Evolutionary conservation across 2,329 filamentous ascomycete genomes (phyloP), one percentile per base, ranked within the genome.

Genomic region (Colletotrichum sp.): DNA sequence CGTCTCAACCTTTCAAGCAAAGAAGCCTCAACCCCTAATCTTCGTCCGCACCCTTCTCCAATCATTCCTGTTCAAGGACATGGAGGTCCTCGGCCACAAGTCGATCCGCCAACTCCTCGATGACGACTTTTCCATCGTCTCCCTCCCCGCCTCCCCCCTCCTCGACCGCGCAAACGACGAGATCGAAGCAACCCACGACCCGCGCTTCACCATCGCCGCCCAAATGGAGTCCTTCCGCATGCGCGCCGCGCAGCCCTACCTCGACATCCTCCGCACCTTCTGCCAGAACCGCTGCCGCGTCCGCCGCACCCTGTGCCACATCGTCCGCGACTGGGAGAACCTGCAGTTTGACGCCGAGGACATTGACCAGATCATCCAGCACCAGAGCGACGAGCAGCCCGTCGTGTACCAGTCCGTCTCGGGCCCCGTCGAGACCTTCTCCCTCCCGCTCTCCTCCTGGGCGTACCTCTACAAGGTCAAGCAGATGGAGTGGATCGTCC

Each of bases 201-300:
- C 94, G 12, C 91, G 95, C 15, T 94, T 95, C 79, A 89, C 92
- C 77, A 92, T 96, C 77, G 92, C 95, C 0, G 88, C 92, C 69
- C 89, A 93, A 68, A 95, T 98, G 89, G 94, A 98, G 79, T 81
- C 88, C 2, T 93, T 94, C 80, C 89, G 92, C 15, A 87, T 90
- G 77, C 86, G 90, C 32, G 90, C 91, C 2, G 91, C 89, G 7
- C 88, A 95, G 83, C 92, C 94, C 0, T 98, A 96, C 81, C 87
- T 98, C 21, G 96, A 98, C 79, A 90, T 98, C 18, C 93, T 97
- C 80, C 92, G 96, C 64, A 94, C 95, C 9, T 89, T 97, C 21
- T 98, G 96, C 80, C 95, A 99, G 82, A 99, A 99, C 81, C 90
- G 96, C 69, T 98, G 95, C 82, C 93, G 97, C 3, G 92, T 98